Conservation (phyloP, 192 early-diverging fungal genomes). For the Tieghemiomyces parasiticus region DNA sequence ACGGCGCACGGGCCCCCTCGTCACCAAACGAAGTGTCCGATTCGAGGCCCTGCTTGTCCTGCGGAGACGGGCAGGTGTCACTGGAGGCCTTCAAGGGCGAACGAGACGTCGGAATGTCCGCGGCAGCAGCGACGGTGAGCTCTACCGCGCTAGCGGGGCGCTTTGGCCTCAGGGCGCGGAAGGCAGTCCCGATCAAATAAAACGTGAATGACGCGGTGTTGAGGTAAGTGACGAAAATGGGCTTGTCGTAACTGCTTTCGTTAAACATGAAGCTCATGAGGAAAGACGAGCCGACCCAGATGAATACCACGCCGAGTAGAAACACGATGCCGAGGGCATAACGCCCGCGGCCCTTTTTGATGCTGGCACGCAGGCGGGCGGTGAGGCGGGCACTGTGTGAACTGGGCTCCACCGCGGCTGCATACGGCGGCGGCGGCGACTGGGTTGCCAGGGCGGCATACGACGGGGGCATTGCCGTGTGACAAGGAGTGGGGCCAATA, state of each 20-base stretch:
- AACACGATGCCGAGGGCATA: constrained; percentile 44
- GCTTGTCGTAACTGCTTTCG: constrained; percentile 49
- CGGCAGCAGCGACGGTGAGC: too few species aligned
- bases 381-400: too few species aligned
- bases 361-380: too few species aligned
- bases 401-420: too few species aligned
- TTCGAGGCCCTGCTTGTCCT: background rate
- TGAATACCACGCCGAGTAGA: constrained; percentile 55
- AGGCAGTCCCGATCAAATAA: constrained; percentile 29
- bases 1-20: too few species aligned
- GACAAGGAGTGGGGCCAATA: too few species aligned
- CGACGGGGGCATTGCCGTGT: too few species aligned
- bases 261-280: constrained; percentile 62
- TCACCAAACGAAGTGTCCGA: too few species aligned
- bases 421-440: too few species aligned
- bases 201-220: constrained; percentile 63
- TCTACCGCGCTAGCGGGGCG: background rate
- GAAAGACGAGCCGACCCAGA: constrained; percentile 68
- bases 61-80: background rate
- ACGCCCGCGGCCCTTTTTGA: constrained; percentile 17
- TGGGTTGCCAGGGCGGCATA: too few species aligned
- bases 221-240: constrained; percentile 64
- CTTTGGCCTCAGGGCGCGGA: background rate
- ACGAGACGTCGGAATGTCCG: too few species aligned
- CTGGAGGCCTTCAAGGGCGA: background rate